Evolutionary conservation across 2,329 filamentous ascomycete genomes (phyloP), one percentile per base, ranked within the genome.

Genomic region (Cephalotrichum gorgonifer): DNA sequence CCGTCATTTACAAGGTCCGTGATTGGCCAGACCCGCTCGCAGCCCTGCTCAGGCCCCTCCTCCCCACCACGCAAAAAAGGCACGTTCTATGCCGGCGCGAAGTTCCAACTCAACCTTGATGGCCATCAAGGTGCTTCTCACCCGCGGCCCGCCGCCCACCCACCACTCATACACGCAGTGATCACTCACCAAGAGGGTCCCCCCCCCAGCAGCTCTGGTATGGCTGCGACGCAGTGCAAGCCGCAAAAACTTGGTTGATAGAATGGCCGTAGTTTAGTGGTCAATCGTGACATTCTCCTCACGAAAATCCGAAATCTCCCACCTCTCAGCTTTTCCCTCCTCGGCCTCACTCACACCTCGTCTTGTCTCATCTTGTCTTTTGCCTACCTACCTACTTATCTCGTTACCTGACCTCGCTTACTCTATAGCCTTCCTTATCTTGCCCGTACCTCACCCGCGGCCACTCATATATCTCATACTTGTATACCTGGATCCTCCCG

Each of bases 51-150:
- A 26, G 27, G 9, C 14, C 33, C 6, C 33, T 30, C 33, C 31
- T 9, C 31, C 20, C 33, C 14, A 4, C 28, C n/a, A 17, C 43
- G 28, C 15, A 17, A 38, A 46, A 33, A 46, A 44, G n/a, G 30
- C 30, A 14, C 30, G 35, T n/a, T 39, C 17, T 20, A n/a, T 39
- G 35, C 9, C 35, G 35, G 20, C 35, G 22, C 35, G 6, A 22
- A 39, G 35, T n/a, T n/a, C 41, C 27, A 28, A 44, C 15, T n/a
- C 45, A 39, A 47, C 45, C 45, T 26, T 41, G 45, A 33, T 39
- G 45, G 45, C 45, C 45, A 47, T 47, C 45, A 47, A 43, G 46
- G 46, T 48, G 25, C 46, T 48, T 48, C 39, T 22, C 46, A 42
- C 46, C 46, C 46, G 39, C 46, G 45, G n/a, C n/a, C n/a, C n/a